Percentiles rank a stretch among this genome's conserved stretches.
phyloP scores from a whole-genome alignment of 2,329 filamentous ascomycete genomes.

The Penicillium concentricum region DNA sequence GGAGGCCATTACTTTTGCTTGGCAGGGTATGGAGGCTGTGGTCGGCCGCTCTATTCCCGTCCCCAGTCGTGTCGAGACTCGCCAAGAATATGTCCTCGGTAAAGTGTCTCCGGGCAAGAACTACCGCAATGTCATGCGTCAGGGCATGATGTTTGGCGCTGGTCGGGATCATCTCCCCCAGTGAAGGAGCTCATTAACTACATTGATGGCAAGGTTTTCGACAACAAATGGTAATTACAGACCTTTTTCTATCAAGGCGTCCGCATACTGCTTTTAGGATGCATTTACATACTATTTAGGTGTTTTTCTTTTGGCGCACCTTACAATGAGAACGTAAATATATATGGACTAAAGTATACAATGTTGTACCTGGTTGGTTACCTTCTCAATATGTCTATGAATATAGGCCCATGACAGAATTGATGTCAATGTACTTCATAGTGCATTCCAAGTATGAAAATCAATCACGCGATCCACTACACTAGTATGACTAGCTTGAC shows the following conservation, averaged over 20 bases:
- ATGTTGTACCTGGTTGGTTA: not conserved
- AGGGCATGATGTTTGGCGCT: constrained; percentile 53
- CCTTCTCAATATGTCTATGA: too few species aligned
- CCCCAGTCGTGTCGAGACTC: constrained; percentile 55
- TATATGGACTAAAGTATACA: not conserved
- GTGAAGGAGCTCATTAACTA: constrained; percentile 55
- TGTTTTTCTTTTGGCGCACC: not conserved
- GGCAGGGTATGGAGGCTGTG: constrained; percentile 61
- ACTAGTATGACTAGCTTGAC: not conserved
- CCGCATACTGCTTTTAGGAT: not conserved
- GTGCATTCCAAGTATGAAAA: not conserved
- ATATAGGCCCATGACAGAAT: too few species aligned
- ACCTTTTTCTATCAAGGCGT: not conserved
- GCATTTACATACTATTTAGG: not conserved
- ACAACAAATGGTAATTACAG: constrained; percentile 46
- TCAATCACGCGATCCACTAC: not conserved
- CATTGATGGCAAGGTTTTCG: constrained; percentile 49
- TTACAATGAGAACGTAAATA: not conserved
- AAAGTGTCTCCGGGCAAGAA: constrained; percentile 57
- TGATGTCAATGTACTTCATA: not conserved
- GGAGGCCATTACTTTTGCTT: constrained; percentile 61
- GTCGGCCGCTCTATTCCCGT: constrained; percentile 57
- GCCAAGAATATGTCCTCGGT: constrained; percentile 53
- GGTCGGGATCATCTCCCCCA: constrained; percentile 45
- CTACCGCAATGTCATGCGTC: constrained; percentile 54